Conservation (phyloP, 1,284 basidiomycete species). For the Cutaneotrichosporon daszewskae region DNA sequence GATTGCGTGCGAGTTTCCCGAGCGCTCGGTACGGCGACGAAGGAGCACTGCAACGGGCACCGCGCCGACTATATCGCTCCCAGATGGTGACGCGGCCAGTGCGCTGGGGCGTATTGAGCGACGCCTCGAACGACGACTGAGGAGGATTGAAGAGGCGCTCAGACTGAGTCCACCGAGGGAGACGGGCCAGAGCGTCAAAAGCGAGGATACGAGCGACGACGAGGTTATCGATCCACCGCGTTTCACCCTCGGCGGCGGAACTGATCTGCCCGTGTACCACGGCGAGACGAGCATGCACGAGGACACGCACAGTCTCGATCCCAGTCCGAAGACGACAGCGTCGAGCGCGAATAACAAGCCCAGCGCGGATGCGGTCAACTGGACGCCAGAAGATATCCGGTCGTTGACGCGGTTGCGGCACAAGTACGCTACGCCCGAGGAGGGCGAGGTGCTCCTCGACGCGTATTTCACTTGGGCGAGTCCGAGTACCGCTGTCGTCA, state of each 20-base stretch:
- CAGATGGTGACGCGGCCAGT: not conserved
- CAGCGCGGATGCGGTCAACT: constrained; percentile 7
- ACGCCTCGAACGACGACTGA: constrained; percentile 13
- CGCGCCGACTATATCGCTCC: not conserved
- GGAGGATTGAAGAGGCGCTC: constrained; percentile 18
- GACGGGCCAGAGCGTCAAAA: not conserved
- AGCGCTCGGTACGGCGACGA: constrained; percentile 9
- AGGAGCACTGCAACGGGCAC: not conserved
- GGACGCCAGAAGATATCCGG: constrained; percentile 15
- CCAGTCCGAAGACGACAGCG: constrained; percentile 3
- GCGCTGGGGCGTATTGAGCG: not conserved
- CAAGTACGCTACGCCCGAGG: constrained; percentile 20
- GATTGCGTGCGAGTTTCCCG: constrained; percentile 21
- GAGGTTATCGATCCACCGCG: constrained; percentile 18
- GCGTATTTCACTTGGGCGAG: constrained; percentile 23
- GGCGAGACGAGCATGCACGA: constrained; percentile 12
- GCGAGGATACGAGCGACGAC: not conserved
- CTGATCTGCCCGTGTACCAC: constrained; percentile 20
- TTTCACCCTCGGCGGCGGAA: constrained; percentile 18
- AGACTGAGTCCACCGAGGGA: constrained; percentile 8
- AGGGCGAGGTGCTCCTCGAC: constrained; percentile 20
- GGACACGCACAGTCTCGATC: constrained; percentile 8
- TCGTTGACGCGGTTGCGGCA: constrained; percentile 15
- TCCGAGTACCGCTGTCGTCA: constrained; percentile 13
- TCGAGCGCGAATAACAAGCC: not conserved